Percentiles rank a stretch among this genome's conserved stretches.
These are phyloP conservation scores for Backusella tuberculispora DNA, from an alignment of 192 early-diverging fungal species.

Conservation along the genomic window DNA sequence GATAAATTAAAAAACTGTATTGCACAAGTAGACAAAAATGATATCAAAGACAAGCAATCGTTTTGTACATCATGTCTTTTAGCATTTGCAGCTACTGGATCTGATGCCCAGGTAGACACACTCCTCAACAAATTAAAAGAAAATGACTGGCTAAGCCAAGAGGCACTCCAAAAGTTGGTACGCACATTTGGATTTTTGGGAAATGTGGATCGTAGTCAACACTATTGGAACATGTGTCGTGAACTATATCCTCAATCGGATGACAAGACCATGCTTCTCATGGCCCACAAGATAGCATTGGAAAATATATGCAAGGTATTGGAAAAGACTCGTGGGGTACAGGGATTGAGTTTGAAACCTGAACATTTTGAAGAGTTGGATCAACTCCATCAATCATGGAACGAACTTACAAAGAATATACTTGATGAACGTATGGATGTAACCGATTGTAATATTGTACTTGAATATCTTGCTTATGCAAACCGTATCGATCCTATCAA, in stretches of 20 bases:
- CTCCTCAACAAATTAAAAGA: constrained; percentile 12
- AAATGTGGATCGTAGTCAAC: not conserved
- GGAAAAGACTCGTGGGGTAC: constrained; percentile 5
- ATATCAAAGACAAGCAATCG: not conserved
- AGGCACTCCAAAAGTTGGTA: constrained; percentile 13
- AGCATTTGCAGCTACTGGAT: constrained; percentile 26
- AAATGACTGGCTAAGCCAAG: not conserved
- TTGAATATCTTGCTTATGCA: constrained; percentile 37
- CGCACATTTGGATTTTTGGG: constrained; percentile 28
- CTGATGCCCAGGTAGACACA: not conserved
- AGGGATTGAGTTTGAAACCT: constrained; percentile 20
- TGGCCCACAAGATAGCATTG: constrained; percentile 27
- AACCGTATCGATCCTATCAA: constrained; percentile 33
- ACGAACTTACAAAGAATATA: constrained; percentile 12
- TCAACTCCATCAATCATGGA: constrained; percentile 23
- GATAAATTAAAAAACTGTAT: not conserved
- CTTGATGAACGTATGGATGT: constrained; percentile 25
- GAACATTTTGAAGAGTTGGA: not conserved
- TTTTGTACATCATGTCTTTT: constrained; percentile 8
- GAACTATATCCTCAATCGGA: constrained; percentile 7
- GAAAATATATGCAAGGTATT: not conserved
- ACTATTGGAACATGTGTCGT: constrained; percentile 12
- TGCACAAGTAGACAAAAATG: not conserved
- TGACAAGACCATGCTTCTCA: constrained; percentile 25
- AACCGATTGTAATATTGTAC: constrained; percentile 27